Evolutionary conservation across 1,284 basidiomycete species (phyloP), one percentile per base, ranked within the genome.

Genomic region (Lentinula novae-zelandiae): DNA sequence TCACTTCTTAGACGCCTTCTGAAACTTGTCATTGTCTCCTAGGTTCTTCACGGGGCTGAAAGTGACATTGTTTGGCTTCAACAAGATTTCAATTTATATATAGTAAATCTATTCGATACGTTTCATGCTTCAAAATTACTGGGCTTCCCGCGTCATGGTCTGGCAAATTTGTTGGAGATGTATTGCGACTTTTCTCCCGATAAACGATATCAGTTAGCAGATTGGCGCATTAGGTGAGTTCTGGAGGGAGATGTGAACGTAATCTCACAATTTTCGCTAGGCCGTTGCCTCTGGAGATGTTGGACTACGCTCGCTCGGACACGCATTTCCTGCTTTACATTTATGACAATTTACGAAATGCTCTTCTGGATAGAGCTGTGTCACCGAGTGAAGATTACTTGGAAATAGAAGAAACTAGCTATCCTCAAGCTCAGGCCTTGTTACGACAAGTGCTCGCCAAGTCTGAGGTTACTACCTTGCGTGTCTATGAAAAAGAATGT

Each of bases 21-120:
- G 13, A 27, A 27, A 4, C 27, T 27, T 46, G 17, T 33, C 46
- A 44, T 3, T 1, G 7, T 34, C 12, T 1, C 20, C 3, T 61
- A 93, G 91, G 88, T 96, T 3, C 86, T 98, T 64, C 96, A 99
- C 72, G 96, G 97, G 15, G 94, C 96, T 1, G 92, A 96, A 54
- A 93, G 90, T 64, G 96, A 99, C 72, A 88, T 99, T 22, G 78
- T 95, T 6, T 99, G 96, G 96, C 82, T 99, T 13, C 96, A 99
- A 72, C 92, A 95, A 72, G 92, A 99, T 71, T 95, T 98, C 71
- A 93, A 93, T 58, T 71, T 98, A 2, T 98, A 95, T 73, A 81
- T 98, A 53, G 95, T 99, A 63, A 93, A 95, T 64, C 76, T 99
- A 8, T 99, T 98, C 71, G 96, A 99, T 72, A 99, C 97, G 0